Conservation (phyloP, 1,139 yeast genomes). For the Hyphopichia pseudoburtonii region DNA sequence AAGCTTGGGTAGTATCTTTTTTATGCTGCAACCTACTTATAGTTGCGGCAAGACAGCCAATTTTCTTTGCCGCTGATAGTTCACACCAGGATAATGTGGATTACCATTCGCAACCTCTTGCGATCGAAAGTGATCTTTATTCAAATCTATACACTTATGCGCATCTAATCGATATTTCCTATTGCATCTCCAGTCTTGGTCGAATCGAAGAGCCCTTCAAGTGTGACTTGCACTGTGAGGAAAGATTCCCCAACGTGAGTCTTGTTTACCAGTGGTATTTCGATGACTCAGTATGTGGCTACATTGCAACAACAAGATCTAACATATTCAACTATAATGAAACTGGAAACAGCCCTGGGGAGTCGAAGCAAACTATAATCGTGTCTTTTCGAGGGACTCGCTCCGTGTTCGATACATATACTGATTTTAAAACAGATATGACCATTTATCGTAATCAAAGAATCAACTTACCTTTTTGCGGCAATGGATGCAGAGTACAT, state of each 20-base stretch:
- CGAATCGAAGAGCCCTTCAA: conserved; percentile 41
- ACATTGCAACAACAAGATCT: conserved; percentile 34
- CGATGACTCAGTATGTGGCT: conserved; percentile 41
- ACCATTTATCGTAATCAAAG: conserved; percentile 27
- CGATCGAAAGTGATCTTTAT: conserved; percentile 24
- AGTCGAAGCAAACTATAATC: conserved; percentile 30
- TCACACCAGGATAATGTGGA: too few species aligned
- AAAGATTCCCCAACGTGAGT: conserved; percentile 40
- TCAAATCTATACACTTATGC: conserved; percentile 40
- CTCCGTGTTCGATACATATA: conserved; percentile 44
- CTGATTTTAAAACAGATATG: conserved; percentile 47
- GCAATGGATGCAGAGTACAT: conserved; percentile 44
- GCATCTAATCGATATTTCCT: conserved; percentile 49
- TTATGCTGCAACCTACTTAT: background rate
- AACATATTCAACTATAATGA: conserved; percentile 25
- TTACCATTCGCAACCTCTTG: too few species aligned
- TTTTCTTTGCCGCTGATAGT: too few species aligned
- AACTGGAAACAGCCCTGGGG: background rate
- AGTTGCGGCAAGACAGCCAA: background rate
- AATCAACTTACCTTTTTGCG: conserved; percentile 30
- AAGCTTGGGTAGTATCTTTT: too few species aligned
- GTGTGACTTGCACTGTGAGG: conserved; percentile 44
- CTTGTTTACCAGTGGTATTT: conserved; percentile 49
- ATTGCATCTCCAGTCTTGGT: conserved; percentile 42
- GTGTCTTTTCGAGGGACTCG: conserved; percentile 50